Conservation (phyloP, 2,329 filamentous ascomycete genomes). For the Coniella vitis region DNA sequence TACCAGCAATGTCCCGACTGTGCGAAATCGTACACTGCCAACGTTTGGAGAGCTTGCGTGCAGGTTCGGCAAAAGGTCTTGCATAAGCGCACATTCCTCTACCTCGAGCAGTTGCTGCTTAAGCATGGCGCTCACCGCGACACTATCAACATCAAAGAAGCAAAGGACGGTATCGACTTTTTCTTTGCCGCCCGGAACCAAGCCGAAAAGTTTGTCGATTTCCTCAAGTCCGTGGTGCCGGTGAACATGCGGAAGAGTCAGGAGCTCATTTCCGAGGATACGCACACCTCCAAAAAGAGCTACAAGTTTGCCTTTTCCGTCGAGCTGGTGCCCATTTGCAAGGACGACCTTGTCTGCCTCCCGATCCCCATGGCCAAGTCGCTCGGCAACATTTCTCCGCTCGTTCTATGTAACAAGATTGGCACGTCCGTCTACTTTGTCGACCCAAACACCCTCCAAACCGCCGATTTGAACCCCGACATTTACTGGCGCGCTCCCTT, state of each 20-base stretch:
- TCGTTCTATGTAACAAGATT: constrained; percentile 79
- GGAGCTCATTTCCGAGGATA: constrained; percentile 73
- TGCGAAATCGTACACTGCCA: constrained; percentile 90
- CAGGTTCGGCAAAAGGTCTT: constrained; percentile 96
- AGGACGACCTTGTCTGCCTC: constrained; percentile 91
- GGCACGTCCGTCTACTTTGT: constrained; percentile 86
- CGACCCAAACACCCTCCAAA: constrained; percentile 87
- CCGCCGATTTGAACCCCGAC: constrained; percentile 71
- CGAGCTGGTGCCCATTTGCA: constrained; percentile 90
- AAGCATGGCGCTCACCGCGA: constrained; percentile 89
- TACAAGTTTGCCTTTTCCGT: constrained; percentile 94
- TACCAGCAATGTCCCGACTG: constrained; percentile 94
- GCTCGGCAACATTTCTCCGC: constrained; percentile 79
- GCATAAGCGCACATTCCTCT: constrained; percentile 72
- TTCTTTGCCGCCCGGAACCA: constrained; percentile 87
- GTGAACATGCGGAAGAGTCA: constrained; percentile 56
- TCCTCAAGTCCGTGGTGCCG: constrained; percentile 68
- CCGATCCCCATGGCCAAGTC: constrained; percentile 84
- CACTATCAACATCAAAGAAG: constrained; percentile 97
- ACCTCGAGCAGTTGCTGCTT: constrained; percentile 87
- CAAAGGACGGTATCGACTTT: constrained; percentile 88
- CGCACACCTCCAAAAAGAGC: constrained; percentile 81
- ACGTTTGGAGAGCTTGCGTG: constrained; percentile 88
- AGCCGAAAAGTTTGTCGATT: constrained; percentile 73
- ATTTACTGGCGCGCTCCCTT: constrained; percentile 93